Evolutionary conservation across 2,329 filamentous ascomycete species (phyloP).

Genomic region (Cercospora janseana): DNA sequence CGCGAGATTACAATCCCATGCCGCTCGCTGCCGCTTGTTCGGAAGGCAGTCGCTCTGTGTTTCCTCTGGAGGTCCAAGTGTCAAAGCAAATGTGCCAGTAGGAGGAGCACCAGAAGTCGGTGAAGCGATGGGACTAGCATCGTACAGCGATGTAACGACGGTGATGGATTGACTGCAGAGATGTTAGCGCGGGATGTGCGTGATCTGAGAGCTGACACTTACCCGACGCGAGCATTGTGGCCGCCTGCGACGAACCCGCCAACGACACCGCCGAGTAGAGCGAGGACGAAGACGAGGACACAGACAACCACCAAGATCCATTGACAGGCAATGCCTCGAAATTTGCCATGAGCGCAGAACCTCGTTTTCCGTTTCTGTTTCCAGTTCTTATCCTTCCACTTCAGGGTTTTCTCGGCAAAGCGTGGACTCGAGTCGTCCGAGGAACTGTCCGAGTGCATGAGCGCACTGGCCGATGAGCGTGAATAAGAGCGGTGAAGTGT

Average conservation of each 20-base stretch:
- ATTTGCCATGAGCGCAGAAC: constrained; percentile 25
- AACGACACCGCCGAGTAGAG: constrained; percentile 37
- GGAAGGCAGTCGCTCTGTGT: constrained; percentile 58
- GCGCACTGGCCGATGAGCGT: constrained; percentile 9
- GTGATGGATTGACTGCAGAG: constrained; percentile 20
- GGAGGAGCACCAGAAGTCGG: constrained; percentile 55
- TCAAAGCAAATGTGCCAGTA: constrained; percentile 57
- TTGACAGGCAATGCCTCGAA: constrained; percentile 37
- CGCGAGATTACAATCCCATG: constrained; percentile 63
- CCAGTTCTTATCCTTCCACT: constrained; percentile 41
- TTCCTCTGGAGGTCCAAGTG: constrained; percentile 51
- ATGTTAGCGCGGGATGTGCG: constrained; percentile 11
- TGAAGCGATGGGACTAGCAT: constrained; percentile 46
- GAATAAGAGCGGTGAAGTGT: constrained; percentile 20
- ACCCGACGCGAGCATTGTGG: constrained; percentile 27
- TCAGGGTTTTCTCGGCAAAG: constrained; percentile 26
- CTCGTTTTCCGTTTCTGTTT: constrained; percentile 40
- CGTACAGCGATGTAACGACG: constrained; percentile 33
- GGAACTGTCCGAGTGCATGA: constrained; percentile 10
- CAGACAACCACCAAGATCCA: constrained; percentile 34
- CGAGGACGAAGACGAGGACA: constrained; percentile 35
- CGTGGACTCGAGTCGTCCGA: constrained; percentile 8
- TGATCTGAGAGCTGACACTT: constrained; percentile 15
- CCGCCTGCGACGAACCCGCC: constrained; percentile 36
- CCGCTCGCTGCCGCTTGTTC: constrained; percentile 53